phyloP scores from a whole-genome alignment of 169 alveolate species.

The Toxoplasma gondii region DNA sequence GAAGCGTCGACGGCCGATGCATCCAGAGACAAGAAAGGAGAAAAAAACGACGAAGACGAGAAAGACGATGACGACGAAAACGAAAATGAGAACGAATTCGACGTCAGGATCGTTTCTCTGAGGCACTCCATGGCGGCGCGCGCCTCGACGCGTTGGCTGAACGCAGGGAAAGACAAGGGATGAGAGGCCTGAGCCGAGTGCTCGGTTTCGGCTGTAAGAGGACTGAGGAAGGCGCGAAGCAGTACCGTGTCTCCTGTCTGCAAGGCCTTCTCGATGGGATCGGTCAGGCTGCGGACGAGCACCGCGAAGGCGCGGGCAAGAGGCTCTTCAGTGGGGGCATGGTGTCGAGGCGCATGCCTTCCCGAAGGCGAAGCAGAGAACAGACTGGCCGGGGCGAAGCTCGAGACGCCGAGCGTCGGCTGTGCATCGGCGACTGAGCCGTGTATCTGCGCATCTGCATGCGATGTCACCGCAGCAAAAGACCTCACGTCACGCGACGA shows the following conservation, averaged over 20 bases:
- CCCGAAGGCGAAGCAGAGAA: no score
- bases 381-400: no score
- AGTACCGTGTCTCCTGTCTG: not conserved
- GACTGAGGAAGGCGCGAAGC: not conserved
- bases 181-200: not conserved
- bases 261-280: not conserved
- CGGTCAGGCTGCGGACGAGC: not conserved
- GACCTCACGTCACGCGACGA: no score
- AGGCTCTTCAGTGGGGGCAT: no score
- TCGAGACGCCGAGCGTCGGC: no score
- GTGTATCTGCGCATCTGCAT: no score
- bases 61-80: not conserved
- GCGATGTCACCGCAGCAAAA: no score
- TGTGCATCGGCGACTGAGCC: no score
- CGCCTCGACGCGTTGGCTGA: not conserved
- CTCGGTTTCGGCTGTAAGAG: not conserved
- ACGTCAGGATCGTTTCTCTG: not conserved
- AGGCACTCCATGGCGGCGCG: not conserved
- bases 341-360: no score
- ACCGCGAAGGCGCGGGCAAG: not conserved
- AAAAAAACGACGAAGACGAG: no score
- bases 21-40: no score
- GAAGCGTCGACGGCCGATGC: no score
- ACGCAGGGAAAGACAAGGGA: not conserved
- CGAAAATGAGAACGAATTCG: not conserved